phyloP scores from a whole-genome alignment of 169 alveolate genomes.

The Plasmodium vivax region DNA sequence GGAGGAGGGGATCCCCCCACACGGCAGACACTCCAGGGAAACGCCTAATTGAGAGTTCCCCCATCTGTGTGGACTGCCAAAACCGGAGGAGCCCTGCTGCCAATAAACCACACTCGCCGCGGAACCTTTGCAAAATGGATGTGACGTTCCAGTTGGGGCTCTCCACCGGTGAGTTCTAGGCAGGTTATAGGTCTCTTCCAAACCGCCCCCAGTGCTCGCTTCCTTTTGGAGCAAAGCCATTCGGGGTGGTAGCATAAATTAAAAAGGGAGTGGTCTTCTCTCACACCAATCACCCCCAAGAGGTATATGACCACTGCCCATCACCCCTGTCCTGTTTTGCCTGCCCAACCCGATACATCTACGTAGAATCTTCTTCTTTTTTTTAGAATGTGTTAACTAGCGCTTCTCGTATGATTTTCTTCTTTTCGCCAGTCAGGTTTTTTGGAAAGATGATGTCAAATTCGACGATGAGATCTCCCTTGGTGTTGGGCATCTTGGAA shows the following conservation, averaged over 20 bases:
- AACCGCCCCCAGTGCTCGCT: background rate
- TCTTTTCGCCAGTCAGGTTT: conserved; percentile 84
- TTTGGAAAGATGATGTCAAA: conserved; percentile 88
- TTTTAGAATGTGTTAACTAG: conserved; percentile 66
- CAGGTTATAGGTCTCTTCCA: background rate
- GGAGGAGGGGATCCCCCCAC: background rate
- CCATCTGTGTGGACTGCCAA: background rate
- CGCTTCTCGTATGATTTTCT: conserved; percentile 78
- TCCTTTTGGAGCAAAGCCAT: background rate
- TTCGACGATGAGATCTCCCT: conserved; percentile 88
- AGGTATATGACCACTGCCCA: background rate
- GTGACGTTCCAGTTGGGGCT: background rate
- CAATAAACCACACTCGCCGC: background rate
- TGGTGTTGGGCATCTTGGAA: conserved; percentile 82
- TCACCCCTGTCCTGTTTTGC: background rate
- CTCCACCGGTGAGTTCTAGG: background rate
- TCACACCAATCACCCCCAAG: background rate
- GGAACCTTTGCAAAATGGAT: background rate
- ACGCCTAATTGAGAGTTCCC: background rate
- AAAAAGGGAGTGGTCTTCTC: background rate
- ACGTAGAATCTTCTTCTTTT: background rate
- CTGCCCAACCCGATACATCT: background rate
- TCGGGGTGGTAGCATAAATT: background rate
- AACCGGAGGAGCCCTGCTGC: background rate
- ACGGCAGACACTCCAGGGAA: background rate